Conservation (phyloP, 192 early-diverging fungal genomes). For the Chytriomyces sp. region DNA sequence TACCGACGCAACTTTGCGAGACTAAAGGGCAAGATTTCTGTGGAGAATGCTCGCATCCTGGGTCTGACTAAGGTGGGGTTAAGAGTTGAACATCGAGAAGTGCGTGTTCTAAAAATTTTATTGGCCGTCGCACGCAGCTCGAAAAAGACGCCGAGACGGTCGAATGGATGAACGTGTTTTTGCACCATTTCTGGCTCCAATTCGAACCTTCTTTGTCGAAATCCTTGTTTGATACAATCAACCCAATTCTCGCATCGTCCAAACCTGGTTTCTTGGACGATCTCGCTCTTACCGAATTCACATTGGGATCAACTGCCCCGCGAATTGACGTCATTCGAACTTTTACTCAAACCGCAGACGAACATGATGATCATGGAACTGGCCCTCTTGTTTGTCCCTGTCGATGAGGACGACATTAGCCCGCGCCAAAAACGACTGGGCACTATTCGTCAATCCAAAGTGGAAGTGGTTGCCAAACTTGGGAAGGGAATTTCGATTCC, state of each 20-base stretch:
- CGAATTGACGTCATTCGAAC: constrained; percentile 53
- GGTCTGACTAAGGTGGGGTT: constrained; percentile 19
- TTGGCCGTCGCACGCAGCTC: constrained; percentile 11
- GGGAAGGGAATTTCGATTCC: constrained; percentile 86
- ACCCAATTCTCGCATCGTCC: constrained; percentile 72
- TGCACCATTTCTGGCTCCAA: constrained; percentile 87
- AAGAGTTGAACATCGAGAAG: neutral
- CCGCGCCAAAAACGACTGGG: constrained; percentile 35
- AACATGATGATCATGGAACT: constrained; percentile 83
- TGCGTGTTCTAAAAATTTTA: neutral
- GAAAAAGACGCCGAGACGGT: constrained; percentile 61
- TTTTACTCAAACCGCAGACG: constrained; percentile 41
- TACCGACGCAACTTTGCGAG: constrained; percentile 28
- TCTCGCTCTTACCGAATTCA: constrained; percentile 51
- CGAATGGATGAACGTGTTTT: constrained; percentile 91
- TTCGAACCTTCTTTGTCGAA: constrained; percentile 85
- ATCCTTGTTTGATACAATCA: constrained; percentile 71
- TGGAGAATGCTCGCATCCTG: constrained; percentile 16
- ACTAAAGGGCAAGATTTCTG: constrained; percentile 28
- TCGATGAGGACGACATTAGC: constrained; percentile 67
- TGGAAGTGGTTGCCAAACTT: constrained; percentile 82
- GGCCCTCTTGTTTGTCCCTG: constrained; percentile 83
- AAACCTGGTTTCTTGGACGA: constrained; percentile 48
- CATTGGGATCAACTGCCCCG: constrained; percentile 54
- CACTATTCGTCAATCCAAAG: constrained; percentile 77